Percentiles rank a stretch among this genome's conserved stretches.
Evolutionary conservation across 129 eudicot genomes (phyloP).

Genomic region (Deinandra increscens): DNA sequence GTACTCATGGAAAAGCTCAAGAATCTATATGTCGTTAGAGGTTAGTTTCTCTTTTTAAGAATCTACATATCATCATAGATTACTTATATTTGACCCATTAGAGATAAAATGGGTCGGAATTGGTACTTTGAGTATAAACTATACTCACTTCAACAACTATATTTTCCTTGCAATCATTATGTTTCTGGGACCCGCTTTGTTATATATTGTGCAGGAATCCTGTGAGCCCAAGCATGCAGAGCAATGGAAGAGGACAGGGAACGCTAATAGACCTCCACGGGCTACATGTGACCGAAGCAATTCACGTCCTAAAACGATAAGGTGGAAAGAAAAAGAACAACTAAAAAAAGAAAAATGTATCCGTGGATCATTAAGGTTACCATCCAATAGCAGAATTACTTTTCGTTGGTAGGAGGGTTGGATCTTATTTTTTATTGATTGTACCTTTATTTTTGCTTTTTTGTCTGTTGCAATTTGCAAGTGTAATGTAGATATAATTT

Average conservation of each 20-base stretch:
- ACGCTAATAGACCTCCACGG: slow-evolving; percentile 84
- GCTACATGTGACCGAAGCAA: slow-evolving; percentile 78
- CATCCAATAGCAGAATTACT: slow-evolving; percentile 28
- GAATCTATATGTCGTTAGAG: slow-evolving; percentile 86
- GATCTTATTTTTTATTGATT: slow-evolving; percentile 25
- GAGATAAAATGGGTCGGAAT: background rate
- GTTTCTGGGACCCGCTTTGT: too few relatives aligned
- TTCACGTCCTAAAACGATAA: slow-evolving; percentile 60
- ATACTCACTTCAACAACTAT: background rate
- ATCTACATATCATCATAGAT: background rate
- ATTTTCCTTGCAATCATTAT: too few relatives aligned
- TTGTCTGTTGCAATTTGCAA: slow-evolving; percentile 30
- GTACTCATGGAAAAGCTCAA: slow-evolving; percentile 84
- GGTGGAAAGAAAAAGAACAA: slow-evolving; percentile 4
- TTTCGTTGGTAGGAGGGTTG: slow-evolving; percentile 34
- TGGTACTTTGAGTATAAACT: background rate
- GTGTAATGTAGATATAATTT: slow-evolving; percentile 34
- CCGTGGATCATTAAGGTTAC: slow-evolving; percentile 41
- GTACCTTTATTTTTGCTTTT: slow-evolving; percentile 23
- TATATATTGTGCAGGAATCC: slow-evolving; percentile 68
- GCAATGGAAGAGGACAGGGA: slow-evolving; percentile 63
- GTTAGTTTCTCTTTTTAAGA: slow-evolving; percentile 35
- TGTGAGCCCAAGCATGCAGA: slow-evolving; percentile 44
- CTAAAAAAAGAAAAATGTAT: slow-evolving; percentile 26
- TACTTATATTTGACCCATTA: background rate